Conservation (phyloP, 768 basidiomycete genomes). For the Lenzites betulinus region DNA sequence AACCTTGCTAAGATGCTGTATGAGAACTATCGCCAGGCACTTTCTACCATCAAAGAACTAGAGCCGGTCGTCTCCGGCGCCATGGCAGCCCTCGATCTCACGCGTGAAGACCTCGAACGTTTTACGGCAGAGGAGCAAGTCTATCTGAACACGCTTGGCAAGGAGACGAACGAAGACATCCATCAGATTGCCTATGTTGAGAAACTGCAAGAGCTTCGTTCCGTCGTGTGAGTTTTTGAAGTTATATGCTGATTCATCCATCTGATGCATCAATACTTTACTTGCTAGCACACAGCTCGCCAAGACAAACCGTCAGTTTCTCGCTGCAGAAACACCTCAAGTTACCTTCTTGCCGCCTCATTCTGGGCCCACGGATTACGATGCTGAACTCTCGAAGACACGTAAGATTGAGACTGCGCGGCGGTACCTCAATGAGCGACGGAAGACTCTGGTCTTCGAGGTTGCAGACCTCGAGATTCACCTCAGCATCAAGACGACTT, state of each 20-base stretch:
- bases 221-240: conserved; percentile 8
- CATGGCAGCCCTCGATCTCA: conserved; percentile 17
- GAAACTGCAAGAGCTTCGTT: conserved; percentile 26
- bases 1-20: conserved; percentile 30
- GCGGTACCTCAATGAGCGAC: neutral
- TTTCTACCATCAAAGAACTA: conserved; percentile 28
- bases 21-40: conserved; percentile 36
- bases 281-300: neutral
- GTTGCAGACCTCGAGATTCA: conserved; percentile 24
- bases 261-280: neutral
- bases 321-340: neutral
- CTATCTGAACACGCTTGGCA: conserved; percentile 29
- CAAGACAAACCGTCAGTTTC: neutral
- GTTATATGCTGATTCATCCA: too few relatives aligned
- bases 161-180: conserved; percentile 28
- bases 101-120: conserved; percentile 22
- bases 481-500: conserved; percentile 31
- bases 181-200: conserved; percentile 24
- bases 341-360: neutral
- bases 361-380: neutral
- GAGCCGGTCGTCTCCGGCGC: conserved; percentile 16
- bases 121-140: conserved; percentile 27
- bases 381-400: neutral
- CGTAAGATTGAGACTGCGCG: neutral
- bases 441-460: neutral